phyloP scores from a whole-genome alignment of 2,329 filamentous ascomycete species.

The Aureobasidium leucospermi region DNA sequence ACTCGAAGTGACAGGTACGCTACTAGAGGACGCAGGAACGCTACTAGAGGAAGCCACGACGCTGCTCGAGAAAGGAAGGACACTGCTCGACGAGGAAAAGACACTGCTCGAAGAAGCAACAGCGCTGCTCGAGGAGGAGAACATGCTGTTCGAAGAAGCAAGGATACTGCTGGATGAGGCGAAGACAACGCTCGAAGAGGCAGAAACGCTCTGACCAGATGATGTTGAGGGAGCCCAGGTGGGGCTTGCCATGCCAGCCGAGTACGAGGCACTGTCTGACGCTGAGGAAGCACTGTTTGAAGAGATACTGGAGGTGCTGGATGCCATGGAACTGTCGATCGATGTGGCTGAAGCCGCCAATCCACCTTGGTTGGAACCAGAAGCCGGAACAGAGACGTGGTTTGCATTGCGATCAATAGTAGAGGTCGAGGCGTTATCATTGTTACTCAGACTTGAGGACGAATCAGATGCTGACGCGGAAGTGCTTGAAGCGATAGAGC shows the following conservation, averaged over 20 bases:
- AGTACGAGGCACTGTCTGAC: neutral
- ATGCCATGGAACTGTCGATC: neutral
- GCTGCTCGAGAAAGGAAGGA: neutral
- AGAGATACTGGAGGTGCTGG: neutral
- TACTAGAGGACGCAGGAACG: neutral
- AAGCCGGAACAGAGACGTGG: neutral
- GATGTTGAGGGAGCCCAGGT: neutral
- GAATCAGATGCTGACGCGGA: neutral
- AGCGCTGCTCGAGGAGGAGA: neutral
- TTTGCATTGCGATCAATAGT: neutral
- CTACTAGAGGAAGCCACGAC: neutral
- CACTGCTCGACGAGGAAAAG: neutral
- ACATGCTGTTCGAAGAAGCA: neutral
- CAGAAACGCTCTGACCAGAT: neutral
- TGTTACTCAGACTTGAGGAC: neutral
- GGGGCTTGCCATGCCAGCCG: neutral
- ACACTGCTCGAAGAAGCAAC: neutral
- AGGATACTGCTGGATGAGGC: neutral
- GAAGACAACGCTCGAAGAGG: neutral
- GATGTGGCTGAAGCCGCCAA: neutral
- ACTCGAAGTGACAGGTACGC: neutral
- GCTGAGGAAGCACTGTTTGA: neutral
- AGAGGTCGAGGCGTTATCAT: neutral
- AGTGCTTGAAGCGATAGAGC: neutral
- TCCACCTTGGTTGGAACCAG: neutral